Percentiles rank a stretch among this genome's conserved stretches.
These are phyloP conservation scores for Fusarium buxicola DNA, from an alignment of 2,329 filamentous ascomycete genomes.

Conservation along the genomic window DNA sequence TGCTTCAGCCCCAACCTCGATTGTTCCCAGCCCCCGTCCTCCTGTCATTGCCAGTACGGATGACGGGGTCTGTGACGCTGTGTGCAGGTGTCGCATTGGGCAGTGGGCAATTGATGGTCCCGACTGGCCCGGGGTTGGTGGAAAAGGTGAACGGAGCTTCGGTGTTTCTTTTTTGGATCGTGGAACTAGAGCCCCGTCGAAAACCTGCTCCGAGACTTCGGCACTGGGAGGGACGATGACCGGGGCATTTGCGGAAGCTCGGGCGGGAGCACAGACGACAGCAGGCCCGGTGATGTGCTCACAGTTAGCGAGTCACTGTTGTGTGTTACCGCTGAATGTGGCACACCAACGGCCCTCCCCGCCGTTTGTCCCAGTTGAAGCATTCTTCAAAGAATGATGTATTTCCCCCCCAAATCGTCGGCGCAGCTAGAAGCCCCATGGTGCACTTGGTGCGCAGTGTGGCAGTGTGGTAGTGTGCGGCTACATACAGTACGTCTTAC, in stretches of 20 bases:
- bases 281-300: not conserved
- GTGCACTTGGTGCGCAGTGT: not conserved
- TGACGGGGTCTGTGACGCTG: conserved; percentile 1
- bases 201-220: conserved; percentile 16
- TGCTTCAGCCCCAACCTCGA: conserved; percentile 23
- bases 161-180: conserved; percentile 7
- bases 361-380: not conserved
- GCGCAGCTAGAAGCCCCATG: not conserved
- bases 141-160: conserved; percentile 4
- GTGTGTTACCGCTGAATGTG: not conserved
- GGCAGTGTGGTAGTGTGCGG: conserved; percentile 5
- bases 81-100: conserved; percentile 3
- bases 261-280: not conserved
- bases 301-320: conserved; percentile 16
- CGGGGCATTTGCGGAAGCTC: conserved; percentile 17
- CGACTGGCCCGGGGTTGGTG: conserved; percentile 11
- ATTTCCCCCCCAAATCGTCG: not conserved
- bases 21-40: conserved; percentile 6
- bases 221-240: conserved; percentile 8
- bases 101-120: conserved; percentile 25
- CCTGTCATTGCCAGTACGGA: conserved; percentile 12
- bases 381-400: not conserved
- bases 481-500: conserved; percentile 1
- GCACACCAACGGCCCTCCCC: conserved; percentile 14
- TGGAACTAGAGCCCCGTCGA: not conserved